A percentile compares a stretch with the other conserved stretches of the same genome.
Conservation (phyloP, 768 basidiomycete genomes). For the Hygrophorus russula region DNA sequence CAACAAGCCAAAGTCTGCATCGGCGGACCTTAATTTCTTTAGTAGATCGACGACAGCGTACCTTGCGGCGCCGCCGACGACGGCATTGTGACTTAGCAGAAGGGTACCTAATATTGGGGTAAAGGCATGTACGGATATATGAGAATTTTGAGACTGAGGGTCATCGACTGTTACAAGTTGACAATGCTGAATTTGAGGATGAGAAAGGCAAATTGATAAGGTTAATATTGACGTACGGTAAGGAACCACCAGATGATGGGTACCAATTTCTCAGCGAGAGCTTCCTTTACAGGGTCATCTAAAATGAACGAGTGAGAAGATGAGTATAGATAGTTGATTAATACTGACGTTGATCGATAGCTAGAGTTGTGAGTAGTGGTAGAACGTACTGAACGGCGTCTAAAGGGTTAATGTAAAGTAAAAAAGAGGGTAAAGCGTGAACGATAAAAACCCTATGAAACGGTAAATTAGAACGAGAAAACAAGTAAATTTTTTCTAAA, state of each 20-base stretch:
- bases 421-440: constrained; percentile 68
- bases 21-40: constrained; percentile 52
- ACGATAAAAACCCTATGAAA: constrained; percentile 70
- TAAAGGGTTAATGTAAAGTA: constrained; percentile 65
- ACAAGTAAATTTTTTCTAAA: constrained; percentile 88
- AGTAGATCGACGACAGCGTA: constrained; percentile 72
- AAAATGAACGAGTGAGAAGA: constrained; percentile 8
- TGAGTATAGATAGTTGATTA: not conserved
- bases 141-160: constrained; percentile 24
- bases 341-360: constrained; percentile 71
- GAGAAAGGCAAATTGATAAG: constrained; percentile 2
- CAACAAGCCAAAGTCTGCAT: constrained; percentile 38
- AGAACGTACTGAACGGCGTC: constrained; percentile 92
- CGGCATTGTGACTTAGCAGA: constrained; percentile 67
- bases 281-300: constrained; percentile 87
- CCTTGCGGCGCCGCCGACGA: constrained; percentile 64
- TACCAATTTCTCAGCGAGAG: constrained; percentile 70
- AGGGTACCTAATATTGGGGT: constrained; percentile 86
- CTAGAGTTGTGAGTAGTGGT: constrained; percentile 77
- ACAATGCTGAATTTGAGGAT: constrained; percentile 40
- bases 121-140: constrained; percentile 75
- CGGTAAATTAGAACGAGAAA: constrained; percentile 62
- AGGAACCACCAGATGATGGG: constrained; percentile 92
- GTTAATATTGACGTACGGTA: constrained; percentile 29
- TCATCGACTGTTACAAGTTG: constrained; percentile 46